These are phyloP conservation scores for Atkinsonella texensis DNA, from an alignment of 2,329 filamentous ascomycete species.

Conservation along the genomic window DNA sequence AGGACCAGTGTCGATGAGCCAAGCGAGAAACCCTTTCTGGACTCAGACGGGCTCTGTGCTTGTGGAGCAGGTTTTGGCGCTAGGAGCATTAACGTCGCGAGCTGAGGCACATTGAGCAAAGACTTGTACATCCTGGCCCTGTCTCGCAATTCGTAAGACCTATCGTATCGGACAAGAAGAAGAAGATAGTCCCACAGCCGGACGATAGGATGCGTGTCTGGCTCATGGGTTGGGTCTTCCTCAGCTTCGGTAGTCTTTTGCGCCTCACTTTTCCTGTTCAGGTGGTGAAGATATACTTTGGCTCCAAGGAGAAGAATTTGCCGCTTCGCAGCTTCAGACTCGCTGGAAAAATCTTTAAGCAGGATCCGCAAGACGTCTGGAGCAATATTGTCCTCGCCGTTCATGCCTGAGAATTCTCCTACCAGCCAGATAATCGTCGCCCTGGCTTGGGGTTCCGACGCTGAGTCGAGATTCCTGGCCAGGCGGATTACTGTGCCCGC, in stretches of 20 bases:
- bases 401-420: conserved; percentile 76
- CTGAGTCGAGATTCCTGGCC: conserved; percentile 82
- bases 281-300: conserved; percentile 89
- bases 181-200: conserved; percentile 77
- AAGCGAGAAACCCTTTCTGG: conserved; percentile 62
- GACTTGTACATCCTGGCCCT: conserved; percentile 80
- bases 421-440: conserved; percentile 97
- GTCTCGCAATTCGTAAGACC: conserved; percentile 88
- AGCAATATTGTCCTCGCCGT: conserved; percentile 78
- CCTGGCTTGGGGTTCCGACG: conserved; percentile 75
- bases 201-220: conserved; percentile 51
- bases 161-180: conserved; percentile 80
- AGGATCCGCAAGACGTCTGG: conserved; percentile 85
- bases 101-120: conserved; percentile 69
- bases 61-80: conserved; percentile 92
- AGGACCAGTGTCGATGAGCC: conserved; percentile 81
- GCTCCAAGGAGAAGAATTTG: conserved; percentile 88
- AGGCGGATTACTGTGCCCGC: conserved; percentile 75
- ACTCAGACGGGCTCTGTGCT: conserved; percentile 78
- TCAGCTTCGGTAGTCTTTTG: conserved; percentile 24
- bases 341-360: conserved; percentile 70
- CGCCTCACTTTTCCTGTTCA: conserved; percentile 50
- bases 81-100: conserved; percentile 80
- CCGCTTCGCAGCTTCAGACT: conserved; percentile 75
- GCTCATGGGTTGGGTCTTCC: conserved; percentile 18